Conservation (phyloP, 2,329 filamentous ascomycete genomes). For the Botrytis medusae region DNA sequence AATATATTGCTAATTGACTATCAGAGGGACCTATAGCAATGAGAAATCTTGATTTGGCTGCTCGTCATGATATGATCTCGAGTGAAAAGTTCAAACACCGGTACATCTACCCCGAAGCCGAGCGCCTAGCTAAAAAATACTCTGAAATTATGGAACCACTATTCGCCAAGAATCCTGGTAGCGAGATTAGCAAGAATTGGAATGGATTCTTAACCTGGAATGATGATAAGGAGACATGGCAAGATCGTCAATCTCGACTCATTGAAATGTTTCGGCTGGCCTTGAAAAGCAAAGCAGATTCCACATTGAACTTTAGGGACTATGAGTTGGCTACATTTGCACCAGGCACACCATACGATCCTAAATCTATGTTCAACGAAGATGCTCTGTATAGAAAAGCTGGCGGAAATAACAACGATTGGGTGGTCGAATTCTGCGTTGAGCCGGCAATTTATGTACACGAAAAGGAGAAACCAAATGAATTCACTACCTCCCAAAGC, state of each 20-base stretch:
- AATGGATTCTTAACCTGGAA: constrained; percentile 24
- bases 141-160: constrained; percentile 25
- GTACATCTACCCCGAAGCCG: neutral
- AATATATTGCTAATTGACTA: neutral
- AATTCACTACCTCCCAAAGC: neutral
- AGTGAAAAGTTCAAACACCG: neutral
- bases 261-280: constrained; percentile 21
- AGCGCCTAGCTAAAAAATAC: constrained; percentile 17
- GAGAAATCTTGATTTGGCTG: constrained; percentile 25
- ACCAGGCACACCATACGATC: constrained; percentile 25
- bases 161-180: constrained; percentile 17
- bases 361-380: constrained; percentile 20
- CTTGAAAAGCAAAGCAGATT: constrained; percentile 25
- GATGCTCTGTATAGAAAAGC: constrained; percentile 11
- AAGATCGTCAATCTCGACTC: constrained; percentile 17
- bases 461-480: neutral
- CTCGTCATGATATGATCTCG: constrained; percentile 11
- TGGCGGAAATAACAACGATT: neutral
- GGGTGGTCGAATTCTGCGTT: neutral
- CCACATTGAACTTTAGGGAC: constrained; percentile 25
- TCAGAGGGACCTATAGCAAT: constrained; percentile 21
- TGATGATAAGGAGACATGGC: constrained; percentile 15
- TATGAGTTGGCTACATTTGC: constrained; percentile 25
- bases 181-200: neutral
- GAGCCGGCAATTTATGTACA: constrained; percentile 7